Percentiles rank a stretch among this genome's conserved stretches.
Evolutionary conservation across 2,329 filamentous ascomycete species (phyloP).

Genomic region (Penicillium sp.): DNA sequence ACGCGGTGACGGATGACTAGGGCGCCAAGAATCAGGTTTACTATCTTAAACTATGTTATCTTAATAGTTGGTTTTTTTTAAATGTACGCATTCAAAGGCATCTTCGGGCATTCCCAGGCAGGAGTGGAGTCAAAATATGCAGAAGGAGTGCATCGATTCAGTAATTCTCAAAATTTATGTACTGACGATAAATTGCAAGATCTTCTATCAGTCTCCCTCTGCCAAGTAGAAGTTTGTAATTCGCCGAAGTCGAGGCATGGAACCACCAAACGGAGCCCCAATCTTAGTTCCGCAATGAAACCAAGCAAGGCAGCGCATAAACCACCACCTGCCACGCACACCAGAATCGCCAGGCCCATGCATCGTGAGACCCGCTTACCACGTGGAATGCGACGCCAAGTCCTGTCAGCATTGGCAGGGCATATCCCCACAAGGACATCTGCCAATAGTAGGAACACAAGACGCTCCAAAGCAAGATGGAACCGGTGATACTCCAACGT

Average conservation of each 20-base stretch:
- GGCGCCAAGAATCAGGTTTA: too few relatives aligned
- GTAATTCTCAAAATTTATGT: neutral
- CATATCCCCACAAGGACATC: conserved; percentile 7
- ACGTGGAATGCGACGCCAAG: conserved; percentile 4
- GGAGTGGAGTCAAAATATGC: too few relatives aligned
- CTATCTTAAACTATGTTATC: too few relatives aligned
- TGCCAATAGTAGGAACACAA: conserved; percentile 14
- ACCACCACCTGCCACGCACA: conserved; percentile 9
- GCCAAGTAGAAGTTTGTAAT: neutral
- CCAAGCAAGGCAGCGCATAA: conserved; percentile 12
- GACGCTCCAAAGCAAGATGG: conserved; percentile 26
- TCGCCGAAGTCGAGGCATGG: neutral
- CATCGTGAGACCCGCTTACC: conserved; percentile 6
- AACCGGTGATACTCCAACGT: conserved; percentile 24
- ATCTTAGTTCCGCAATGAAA: conserved; percentile 31
- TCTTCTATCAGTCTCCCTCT: neutral
- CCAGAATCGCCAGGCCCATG: conserved; percentile 4
- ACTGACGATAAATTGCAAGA: neutral
- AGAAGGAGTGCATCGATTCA: too few relatives aligned
- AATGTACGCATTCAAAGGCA: too few relatives aligned
- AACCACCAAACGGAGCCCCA: neutral
- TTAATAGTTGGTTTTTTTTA: too few relatives aligned
- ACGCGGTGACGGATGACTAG: too few relatives aligned
- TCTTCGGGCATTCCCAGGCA: too few relatives aligned
- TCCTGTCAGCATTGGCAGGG: conserved; percentile 3